Evolutionary conservation across 2,329 filamentous ascomycete species (phyloP), one percentile per base, ranked within the genome.

Genomic region (Aspergillus sp.): DNA sequence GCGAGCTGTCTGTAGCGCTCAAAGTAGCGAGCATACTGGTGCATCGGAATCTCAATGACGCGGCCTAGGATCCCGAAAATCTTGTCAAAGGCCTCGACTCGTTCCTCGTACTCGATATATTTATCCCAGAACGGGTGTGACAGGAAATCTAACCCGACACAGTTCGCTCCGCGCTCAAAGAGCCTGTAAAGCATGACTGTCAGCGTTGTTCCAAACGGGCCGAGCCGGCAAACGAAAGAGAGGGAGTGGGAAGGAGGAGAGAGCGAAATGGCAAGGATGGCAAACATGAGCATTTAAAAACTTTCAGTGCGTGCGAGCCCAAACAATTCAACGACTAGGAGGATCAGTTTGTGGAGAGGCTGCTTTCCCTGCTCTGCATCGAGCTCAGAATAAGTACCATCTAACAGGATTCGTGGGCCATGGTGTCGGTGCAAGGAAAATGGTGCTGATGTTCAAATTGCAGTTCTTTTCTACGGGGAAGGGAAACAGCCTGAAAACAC

Each of bases 71-170:
- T 91, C 41, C 85, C 86, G 66, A 96, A 96, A 55, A 97, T 90
- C 68, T 87, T 91, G 62, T 96, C 90, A 14, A 89, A 85, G 0
- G 89, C 86, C 68, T 96, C 92, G 61, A 93, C 82, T 2, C 93
- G 89, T 73, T 97, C 93, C 73, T 98, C 95, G 69, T 96, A 98
- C 72, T 98, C 95, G 63, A 99, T 86, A 70, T 96, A 99, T 77
- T 96, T 98, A 75, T 99, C 95, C 95, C 95, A 99, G 78, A 99
- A 97, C 1, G 92, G 92, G 72, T 97, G 92, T 2, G 93, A 89
- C 31, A 96, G 82, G 71, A 96, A 99, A 76, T 99, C 95, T 17
- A 98, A 83, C 15, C 95, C 95, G 41, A 96, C 92, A 67, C 85
- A 88, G 31, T 84, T 84, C 27, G 91, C 90, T 62, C 90, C 95